phyloP scores from a whole-genome alignment of 345 rosid genomes.

The Sonneratia alba region DNA sequence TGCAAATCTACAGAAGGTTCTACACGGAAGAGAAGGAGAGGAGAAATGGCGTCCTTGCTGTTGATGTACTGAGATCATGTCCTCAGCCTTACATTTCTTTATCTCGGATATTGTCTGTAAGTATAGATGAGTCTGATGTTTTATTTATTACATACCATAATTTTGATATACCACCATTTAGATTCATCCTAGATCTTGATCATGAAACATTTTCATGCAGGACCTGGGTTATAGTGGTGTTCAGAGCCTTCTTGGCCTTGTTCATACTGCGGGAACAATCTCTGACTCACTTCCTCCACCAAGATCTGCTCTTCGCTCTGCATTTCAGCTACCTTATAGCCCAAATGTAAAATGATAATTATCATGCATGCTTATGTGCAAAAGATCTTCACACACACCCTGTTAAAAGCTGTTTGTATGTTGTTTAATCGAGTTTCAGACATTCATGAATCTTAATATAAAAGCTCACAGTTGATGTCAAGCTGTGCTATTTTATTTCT shows the following conservation, averaged over 20 bases:
- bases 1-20: slow-evolving; percentile 50
- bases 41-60: slow-evolving; percentile 57
- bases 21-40: slow-evolving; percentile 61
- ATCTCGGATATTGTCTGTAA: slow-evolving; percentile 38
- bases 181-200: neutral
- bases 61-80: slow-evolving; percentile 33
- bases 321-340: slow-evolving; percentile 53
- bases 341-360: slow-evolving; percentile 37
- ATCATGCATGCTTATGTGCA: neutral
- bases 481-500: neutral
- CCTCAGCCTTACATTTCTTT: slow-evolving; percentile 47
- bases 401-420: neutral
- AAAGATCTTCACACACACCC: neutral
- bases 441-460: neutral
- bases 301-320: slow-evolving; percentile 47
- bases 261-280: slow-evolving; percentile 56
- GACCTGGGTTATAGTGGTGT: slow-evolving; percentile 48
- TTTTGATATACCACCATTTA: neutral
- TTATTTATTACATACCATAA: neutral
- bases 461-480: neutral
- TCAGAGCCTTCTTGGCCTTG: slow-evolving; percentile 49
- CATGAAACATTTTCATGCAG: slow-evolving; percentile 18
- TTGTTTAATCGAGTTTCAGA: neutral
- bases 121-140: neutral
- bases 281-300: slow-evolving; percentile 51